Base-by-base conservation (phyloP, 2,329 filamentous ascomycete species). In the Neoascochyta sp. region DNA sequence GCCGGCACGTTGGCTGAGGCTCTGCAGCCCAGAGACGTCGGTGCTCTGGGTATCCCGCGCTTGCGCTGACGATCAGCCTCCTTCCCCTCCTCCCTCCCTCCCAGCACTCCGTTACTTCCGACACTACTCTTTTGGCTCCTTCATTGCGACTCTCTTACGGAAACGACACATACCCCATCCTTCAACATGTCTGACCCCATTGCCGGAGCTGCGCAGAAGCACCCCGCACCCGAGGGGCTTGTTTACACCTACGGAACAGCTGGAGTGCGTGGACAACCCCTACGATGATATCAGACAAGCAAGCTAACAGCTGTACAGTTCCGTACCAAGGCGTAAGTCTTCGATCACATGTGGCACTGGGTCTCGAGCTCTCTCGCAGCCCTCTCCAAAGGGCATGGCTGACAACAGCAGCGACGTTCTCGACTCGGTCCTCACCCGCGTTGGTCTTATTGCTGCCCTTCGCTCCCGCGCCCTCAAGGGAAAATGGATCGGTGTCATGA, bases 371-470 rank as follows among this genome's bases (percentile, higher is more conserved):
- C n/a, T n/a, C n/a, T n/a, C n/a, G n/a, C n/a, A n/a, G n/a, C n/a
- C n/a, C n/a, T n/a, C n/a, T n/a, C n/a, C n/a, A n/a, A n/a, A n/a
- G n/a, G n/a, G n/a, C n/a, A n/a, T 45, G 45, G 50, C 68, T 61
- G 56, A 62, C 45, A 18, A 36, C 37, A 32, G 41, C 53, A 79
- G 76, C 36, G 82, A 88, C 53, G 76, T 94, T 34, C 83, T 96
- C 53, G 86, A 93, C 60, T 92, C 87, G 19, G 87, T 98, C 43
- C 79, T 94, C 50, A 95, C 90, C 67, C 83, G 89, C 25, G 89
- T 95, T 45, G 92, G 90, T 29, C 77, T 98, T 39, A 78, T 95
- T 35, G 86, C 92, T 17, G 80, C 85, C 34, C 76, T 96, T 29
- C 83, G 92, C 43, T 95, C 88, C 45, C 85, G 87, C 61, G 93